phyloP scores from a whole-genome alignment of 345 rosid species.

The Citrus glauca region DNA sequence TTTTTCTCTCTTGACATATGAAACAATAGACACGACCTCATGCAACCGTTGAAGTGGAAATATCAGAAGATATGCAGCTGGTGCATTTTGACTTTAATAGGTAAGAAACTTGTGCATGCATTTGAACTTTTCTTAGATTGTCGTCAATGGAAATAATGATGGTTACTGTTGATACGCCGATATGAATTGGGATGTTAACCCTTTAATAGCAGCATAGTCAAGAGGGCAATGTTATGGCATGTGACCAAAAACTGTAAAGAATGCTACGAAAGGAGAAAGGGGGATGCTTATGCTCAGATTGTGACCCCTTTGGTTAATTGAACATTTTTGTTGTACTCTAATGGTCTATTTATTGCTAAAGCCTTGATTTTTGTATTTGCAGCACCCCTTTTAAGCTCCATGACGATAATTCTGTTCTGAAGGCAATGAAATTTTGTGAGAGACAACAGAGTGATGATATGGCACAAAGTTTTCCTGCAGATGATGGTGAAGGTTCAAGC shows the following conservation, averaged over 20 bases:
- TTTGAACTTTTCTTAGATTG: background rate
- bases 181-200: background rate
- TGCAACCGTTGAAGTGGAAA: conserved; percentile 99
- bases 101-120: conserved; percentile 30
- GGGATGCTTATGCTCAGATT: background rate
- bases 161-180: background rate
- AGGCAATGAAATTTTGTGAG: conserved; percentile 84
- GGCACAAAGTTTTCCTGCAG: conserved; percentile 26
- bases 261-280: background rate
- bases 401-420: conserved; percentile 92
- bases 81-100: conserved; percentile 98
- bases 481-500: conserved; percentile 59
- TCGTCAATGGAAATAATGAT: background rate
- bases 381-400: conserved; percentile 99
- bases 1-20: conserved; percentile 8
- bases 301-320: background rate
- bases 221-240: background rate
- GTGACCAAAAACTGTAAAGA: background rate
- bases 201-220: background rate
- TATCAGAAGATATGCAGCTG: conserved; percentile 99
- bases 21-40: conserved; percentile 84
- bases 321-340: background rate
- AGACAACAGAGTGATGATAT: conserved; percentile 46
- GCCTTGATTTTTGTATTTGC: conserved; percentile 17
- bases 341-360: background rate